These are phyloP conservation scores for Leishmania tropica DNA, from an alignment of 208 protist genomes.

Conservation along the genomic window DNA sequence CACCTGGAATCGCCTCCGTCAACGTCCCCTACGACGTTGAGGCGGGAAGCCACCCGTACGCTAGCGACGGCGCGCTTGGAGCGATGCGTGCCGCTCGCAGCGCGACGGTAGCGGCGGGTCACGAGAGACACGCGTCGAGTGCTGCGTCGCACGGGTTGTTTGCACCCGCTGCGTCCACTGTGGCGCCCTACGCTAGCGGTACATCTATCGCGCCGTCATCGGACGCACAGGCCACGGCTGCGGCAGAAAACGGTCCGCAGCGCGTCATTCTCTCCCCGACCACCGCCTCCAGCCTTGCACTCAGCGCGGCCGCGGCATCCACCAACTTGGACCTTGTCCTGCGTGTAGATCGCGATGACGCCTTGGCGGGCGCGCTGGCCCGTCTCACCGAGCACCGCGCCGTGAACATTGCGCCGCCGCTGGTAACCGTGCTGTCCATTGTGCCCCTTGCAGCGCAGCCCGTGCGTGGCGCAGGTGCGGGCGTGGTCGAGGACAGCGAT, in stretches of 20 bases:
- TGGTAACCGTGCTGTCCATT: conserved; percentile 33
- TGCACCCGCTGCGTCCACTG: not conserved
- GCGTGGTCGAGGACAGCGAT: conserved; percentile 7
- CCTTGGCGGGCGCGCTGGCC: conserved; percentile 16
- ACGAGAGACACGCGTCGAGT: not conserved
- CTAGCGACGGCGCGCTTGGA: not conserved
- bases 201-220: conserved; percentile 9
- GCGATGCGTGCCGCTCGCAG: not conserved
- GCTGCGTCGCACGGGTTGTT: not conserved
- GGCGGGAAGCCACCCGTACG: not conserved
- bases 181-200: conserved; percentile 20
- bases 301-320: not conserved
- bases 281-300: not conserved
- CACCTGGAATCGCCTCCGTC: not conserved
- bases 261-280: not conserved
- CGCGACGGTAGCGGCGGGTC: not conserved
- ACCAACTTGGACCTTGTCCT: conserved; percentile 27
- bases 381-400: conserved; percentile 9
- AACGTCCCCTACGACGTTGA: not conserved
- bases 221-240: not conserved
- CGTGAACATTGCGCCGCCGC: conserved; percentile 17
- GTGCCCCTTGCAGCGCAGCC: conserved; percentile 32
- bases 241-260: not conserved
- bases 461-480: conserved; percentile 31
- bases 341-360: conserved; percentile 31